A percentile compares a stretch with the other conserved stretches of the same genome.
phyloP scores from a whole-genome alignment of 208 protist species.

The Wallacemonas collosoma region DNA sequence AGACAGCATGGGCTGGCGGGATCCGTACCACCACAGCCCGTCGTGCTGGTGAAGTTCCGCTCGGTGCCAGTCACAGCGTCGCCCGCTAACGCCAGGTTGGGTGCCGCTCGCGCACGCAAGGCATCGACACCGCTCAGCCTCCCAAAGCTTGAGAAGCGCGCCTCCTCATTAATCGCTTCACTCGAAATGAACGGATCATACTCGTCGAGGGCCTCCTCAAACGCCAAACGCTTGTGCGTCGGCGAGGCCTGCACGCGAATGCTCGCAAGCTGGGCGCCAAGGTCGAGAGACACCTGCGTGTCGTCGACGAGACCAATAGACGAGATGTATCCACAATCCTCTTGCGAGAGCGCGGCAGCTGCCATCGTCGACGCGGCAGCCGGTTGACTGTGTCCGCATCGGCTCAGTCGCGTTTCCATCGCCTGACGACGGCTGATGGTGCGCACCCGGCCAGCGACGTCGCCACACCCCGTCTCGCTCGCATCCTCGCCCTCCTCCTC shows the following conservation, averaged over 20 bases:
- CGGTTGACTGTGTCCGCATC: background rate
- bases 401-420: background rate
- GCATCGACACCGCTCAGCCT: background rate
- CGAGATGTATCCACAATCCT: conserved; percentile 4
- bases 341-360: background rate
- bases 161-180: background rate
- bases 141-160: background rate
- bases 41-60: background rate
- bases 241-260: conserved; percentile 47
- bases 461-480: background rate
- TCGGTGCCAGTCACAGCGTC: background rate
- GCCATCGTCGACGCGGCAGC: background rate
- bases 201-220: conserved; percentile 51
- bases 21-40: background rate
- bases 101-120: too few relatives aligned
- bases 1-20: conserved; percentile 6
- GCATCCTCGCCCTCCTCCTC: background rate
- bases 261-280: conserved; percentile 7
- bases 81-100: too few relatives aligned
- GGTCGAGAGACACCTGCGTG: conserved; percentile 7
- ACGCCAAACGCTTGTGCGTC: conserved; percentile 69
- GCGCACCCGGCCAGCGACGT: background rate
- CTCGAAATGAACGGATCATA: background rate
- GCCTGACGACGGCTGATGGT: conserved; percentile 11
- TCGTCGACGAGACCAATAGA: conserved; percentile 13